Conservation (phyloP, 139 green algal genomes). For the Chlorella vulgaris region DNA sequence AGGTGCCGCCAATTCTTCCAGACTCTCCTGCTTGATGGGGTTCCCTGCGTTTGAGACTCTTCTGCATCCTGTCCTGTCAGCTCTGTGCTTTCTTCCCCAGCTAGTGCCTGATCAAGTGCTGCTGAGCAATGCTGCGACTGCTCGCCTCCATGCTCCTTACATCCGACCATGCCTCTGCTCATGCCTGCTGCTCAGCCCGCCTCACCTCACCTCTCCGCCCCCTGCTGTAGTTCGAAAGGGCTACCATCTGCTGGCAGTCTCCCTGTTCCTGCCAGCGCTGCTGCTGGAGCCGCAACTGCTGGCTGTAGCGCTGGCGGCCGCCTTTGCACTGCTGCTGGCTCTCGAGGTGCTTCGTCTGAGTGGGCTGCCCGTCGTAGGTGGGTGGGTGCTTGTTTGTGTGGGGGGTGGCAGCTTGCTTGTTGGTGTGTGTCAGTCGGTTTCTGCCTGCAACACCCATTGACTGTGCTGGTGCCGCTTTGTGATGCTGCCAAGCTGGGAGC, state of each 20-base stretch:
- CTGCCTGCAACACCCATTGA: no score
- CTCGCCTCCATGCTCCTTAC: no score
- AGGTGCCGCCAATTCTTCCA: no score
- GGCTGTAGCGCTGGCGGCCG: conserved; percentile 56
- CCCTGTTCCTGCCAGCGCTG: conserved; percentile 77
- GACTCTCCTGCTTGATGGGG: neutral
- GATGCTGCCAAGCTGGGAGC: neutral
- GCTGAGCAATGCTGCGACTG: no score
- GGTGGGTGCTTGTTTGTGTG: neutral
- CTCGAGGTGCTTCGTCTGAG: conserved; percentile 54
- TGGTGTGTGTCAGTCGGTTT: no score
- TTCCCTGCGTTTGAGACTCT: no score
- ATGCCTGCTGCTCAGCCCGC: neutral
- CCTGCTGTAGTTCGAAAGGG: conserved; percentile 63
- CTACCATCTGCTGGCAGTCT: conserved; percentile 78
- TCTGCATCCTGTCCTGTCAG: no score
- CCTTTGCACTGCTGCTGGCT: conserved; percentile 53
- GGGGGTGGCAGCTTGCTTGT: neutral
- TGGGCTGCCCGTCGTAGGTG: conserved; percentile 42
- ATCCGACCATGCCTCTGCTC: no score
- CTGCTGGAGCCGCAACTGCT: conserved; percentile 71
- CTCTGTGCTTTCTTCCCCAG: no score
- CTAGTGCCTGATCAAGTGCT: no score
- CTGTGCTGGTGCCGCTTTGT: no score
- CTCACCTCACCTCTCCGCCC: conserved; percentile 27